Evolutionary conservation across 1,139 yeast species (phyloP).

Genomic region (Diutina ranongensis): DNA sequence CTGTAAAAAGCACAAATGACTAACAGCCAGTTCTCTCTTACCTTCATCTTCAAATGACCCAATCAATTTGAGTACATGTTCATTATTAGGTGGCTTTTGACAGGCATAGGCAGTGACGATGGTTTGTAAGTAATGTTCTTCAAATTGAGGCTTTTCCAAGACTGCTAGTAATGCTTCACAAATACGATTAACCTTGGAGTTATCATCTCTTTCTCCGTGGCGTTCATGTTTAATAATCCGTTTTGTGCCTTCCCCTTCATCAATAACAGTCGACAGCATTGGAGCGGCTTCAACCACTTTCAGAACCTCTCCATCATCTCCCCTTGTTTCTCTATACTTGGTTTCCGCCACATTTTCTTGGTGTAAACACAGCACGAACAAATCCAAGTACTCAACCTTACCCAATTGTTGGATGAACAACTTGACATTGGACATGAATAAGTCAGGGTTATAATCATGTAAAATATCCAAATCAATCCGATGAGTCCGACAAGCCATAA

Average conservation of each 20-base stretch:
- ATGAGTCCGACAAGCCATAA: conserved; percentile 76
- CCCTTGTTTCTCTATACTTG: conserved; percentile 64
- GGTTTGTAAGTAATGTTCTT: conserved; percentile 56
- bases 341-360: conserved; percentile 82
- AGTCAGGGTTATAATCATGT: conserved; percentile 73
- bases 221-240: conserved; percentile 1
- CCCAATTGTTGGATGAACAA: conserved; percentile 62
- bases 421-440: conserved; percentile 54
- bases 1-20: conserved; percentile 81
- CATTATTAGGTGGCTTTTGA: conserved; percentile 76
- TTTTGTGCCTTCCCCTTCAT: neutral
- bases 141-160: conserved; percentile 40
- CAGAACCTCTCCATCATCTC: conserved; percentile 5
- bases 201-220: conserved; percentile 1
- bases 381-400: conserved; percentile 66
- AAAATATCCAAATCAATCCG: conserved; percentile 84
- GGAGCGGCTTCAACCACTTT: neutral
- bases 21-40: conserved; percentile 51
- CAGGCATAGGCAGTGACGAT: conserved; percentile 88
- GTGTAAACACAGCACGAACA: conserved; percentile 75
- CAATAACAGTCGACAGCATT: no score
- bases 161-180: conserved; percentile 61
- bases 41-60: conserved; percentile 34
- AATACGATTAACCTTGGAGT: conserved; percentile 61
- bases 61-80: conserved; percentile 58